A percentile compares a stretch with the other conserved stretches of the same genome.
phyloP scores from a whole-genome alignment of 1,139 yeast species.

The Suhomyces wounanorum region DNA sequence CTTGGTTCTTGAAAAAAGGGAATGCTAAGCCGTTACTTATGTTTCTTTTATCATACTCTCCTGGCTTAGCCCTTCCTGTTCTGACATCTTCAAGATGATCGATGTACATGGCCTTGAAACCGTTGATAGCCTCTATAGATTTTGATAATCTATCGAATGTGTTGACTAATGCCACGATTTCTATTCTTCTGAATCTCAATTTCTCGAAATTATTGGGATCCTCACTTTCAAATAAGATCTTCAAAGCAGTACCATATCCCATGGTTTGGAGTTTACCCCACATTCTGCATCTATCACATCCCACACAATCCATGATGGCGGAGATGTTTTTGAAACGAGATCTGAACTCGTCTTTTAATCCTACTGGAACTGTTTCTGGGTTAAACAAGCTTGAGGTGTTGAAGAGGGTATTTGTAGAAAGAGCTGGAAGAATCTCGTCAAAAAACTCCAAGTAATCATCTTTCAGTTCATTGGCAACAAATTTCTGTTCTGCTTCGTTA shows the following conservation, averaged over 20 bases:
- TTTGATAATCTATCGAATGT: conserved; percentile 91
- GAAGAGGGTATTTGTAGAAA: conserved; percentile 42
- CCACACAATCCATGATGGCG: conserved; percentile 96
- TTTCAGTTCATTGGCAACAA: conserved; percentile 40
- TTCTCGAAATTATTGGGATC: conserved; percentile 44
- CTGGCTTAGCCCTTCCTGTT: conserved; percentile 43
- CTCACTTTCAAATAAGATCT: conserved; percentile 75
- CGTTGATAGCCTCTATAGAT: conserved; percentile 72
- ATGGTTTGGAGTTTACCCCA: conserved; percentile 98
- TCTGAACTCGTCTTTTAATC: conserved; percentile 78
- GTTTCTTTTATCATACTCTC: conserved; percentile 40
- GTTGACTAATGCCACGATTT: conserved; percentile 84
- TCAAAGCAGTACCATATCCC: conserved; percentile 95
- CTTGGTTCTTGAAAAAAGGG: conserved; percentile 30
- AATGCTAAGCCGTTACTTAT: conserved; percentile 38
- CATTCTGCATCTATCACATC: conserved; percentile 94
- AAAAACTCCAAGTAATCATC: conserved; percentile 24
- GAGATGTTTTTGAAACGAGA: conserved; percentile 85
- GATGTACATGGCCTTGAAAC: conserved; percentile 62
- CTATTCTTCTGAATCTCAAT: conserved; percentile 70
- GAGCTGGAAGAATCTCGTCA: conserved; percentile 30
- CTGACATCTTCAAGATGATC: conserved; percentile 45
- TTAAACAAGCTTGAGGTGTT: conserved; percentile 50
- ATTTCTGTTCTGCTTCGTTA: conserved; percentile 13
- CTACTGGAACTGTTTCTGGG: conserved; percentile 57